These are phyloP conservation scores for Fusarium sp. DNA, from an alignment of 2,329 filamentous ascomycete genomes.

Conservation along the genomic window DNA sequence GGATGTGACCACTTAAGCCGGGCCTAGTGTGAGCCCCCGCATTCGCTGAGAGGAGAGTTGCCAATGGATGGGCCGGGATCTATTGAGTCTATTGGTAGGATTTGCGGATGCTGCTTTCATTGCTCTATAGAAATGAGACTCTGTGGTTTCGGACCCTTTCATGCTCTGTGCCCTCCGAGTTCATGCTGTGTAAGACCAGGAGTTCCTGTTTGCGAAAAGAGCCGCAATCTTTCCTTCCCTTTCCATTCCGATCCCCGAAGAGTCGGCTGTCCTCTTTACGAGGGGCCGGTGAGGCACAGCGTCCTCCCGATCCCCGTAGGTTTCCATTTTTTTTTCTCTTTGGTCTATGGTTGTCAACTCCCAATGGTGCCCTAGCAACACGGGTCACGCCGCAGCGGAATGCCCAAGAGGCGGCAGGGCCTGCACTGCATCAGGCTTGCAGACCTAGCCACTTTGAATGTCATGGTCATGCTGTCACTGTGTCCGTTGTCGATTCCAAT, in stretches of 20 bases:
- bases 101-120: slow-evolving; percentile 9
- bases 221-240: slow-evolving; percentile 11
- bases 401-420: slow-evolving; percentile 21
- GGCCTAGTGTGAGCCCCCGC: slow-evolving; percentile 32
- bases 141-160: slow-evolving; percentile 29
- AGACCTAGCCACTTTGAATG: slow-evolving; percentile 16
- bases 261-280: slow-evolving; percentile 3
- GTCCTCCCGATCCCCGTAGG: neutral
- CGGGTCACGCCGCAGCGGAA: slow-evolving; percentile 15
- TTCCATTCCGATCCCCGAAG: neutral
- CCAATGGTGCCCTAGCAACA: slow-evolving; percentile 25
- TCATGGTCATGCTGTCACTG: slow-evolving; percentile 23
- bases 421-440: slow-evolving; percentile 36
- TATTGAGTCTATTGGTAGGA: neutral
- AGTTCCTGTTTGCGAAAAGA: slow-evolving; percentile 17
- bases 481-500: slow-evolving; percentile 22
- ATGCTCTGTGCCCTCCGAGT: slow-evolving; percentile 9
- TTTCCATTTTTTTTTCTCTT: slow-evolving; percentile 26
- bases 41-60: slow-evolving; percentile 14
- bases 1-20: slow-evolving; percentile 27
- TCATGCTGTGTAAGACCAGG: slow-evolving; percentile 1
- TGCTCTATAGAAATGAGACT: slow-evolving; percentile 31
- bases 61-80: slow-evolving; percentile 7
- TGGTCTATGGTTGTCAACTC: slow-evolving; percentile 7
- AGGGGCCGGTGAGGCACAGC: neutral